Evolutionary conservation across 768 basidiomycete genomes (phyloP).

Genomic region (Austroboletus eburneus): DNA sequence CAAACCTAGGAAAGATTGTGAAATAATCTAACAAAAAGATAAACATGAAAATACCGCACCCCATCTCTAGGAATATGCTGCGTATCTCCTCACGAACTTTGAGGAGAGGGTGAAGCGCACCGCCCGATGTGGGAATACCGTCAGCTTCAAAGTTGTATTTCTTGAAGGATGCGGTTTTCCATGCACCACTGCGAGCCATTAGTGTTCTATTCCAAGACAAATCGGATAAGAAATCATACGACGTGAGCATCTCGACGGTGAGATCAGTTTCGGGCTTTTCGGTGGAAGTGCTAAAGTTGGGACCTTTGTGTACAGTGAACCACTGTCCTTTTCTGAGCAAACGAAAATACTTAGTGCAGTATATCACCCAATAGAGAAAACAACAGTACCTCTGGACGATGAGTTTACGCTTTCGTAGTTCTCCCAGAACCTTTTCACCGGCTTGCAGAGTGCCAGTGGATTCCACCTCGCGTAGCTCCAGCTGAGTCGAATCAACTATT

Average conservation of each 20-base stretch:
- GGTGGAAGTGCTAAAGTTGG: constrained; percentile 83
- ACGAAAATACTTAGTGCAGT: constrained; percentile 3
- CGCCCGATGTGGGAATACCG: constrained; percentile 83
- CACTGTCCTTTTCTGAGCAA: constrained; percentile 83
- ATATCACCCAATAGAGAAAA: not conserved
- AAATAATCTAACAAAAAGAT: not conserved
- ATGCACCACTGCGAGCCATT: constrained; percentile 63
- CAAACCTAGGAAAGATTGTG: constrained; percentile 58
- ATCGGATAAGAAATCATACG: constrained; percentile 46
- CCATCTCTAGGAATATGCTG: constrained; percentile 99
- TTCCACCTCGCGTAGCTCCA: constrained; percentile 69
- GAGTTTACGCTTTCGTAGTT: constrained; percentile 89
- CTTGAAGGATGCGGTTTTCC: constrained; percentile 93
- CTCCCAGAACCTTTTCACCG: constrained; percentile 81
- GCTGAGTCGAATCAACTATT: constrained; percentile 72
- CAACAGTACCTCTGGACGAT: constrained; percentile 66
- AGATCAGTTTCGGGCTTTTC: constrained; percentile 95
- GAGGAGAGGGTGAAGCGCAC: constrained; percentile 91
- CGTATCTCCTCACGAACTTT: constrained; percentile 98
- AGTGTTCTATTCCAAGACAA: not conserved
- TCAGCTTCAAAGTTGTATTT: constrained; percentile 99
- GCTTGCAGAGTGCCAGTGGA: constrained; percentile 65
- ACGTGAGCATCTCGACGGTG: constrained; percentile 90
- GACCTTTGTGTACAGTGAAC: constrained; percentile 85
- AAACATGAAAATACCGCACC: constrained; percentile 47